These are phyloP conservation scores for Trichoderma semiorbis DNA, from an alignment of 2,329 filamentous ascomycete genomes.

Conservation along the genomic window DNA sequence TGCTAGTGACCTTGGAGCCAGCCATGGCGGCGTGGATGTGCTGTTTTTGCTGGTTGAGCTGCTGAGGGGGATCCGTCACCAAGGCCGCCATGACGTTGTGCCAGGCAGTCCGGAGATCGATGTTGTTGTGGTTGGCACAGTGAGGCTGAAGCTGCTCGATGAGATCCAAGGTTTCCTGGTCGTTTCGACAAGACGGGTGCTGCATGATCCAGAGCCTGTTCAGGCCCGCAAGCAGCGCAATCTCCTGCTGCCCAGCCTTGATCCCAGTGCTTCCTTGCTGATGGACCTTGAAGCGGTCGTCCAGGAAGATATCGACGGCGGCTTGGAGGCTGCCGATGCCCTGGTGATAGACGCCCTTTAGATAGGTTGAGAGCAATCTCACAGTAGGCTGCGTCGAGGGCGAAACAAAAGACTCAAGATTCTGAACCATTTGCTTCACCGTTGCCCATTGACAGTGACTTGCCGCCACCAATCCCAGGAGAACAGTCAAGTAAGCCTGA, in stretches of 20 bases:
- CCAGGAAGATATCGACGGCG: constrained; percentile 65
- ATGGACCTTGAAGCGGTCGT: constrained; percentile 51
- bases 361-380: constrained; percentile 60
- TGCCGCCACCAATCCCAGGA: constrained; percentile 66
- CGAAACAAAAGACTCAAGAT: constrained; percentile 46
- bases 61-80: constrained; percentile 56
- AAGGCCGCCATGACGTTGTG: constrained; percentile 70
- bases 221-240: constrained; percentile 62
- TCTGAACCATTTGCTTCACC: constrained; percentile 56
- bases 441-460: constrained; percentile 67
- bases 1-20: constrained; percentile 65
- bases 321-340: constrained; percentile 68
- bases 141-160: constrained; percentile 64
- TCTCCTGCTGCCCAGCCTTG: constrained; percentile 56
- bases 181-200: constrained; percentile 53
- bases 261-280: constrained; percentile 35
- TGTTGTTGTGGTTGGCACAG: constrained; percentile 66
- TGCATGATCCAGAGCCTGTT: constrained; percentile 73
- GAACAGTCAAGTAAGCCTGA: constrained; percentile 66
- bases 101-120: constrained; percentile 74
- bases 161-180: constrained; percentile 56
- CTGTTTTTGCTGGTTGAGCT: constrained; percentile 74
- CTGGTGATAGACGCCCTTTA: constrained; percentile 72
- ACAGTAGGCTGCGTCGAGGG: constrained; percentile 41
- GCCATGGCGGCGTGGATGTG: constrained; percentile 71